phyloP scores from a whole-genome alignment of 1,284 basidiomycete species.

The Sutorius eximius region DNA sequence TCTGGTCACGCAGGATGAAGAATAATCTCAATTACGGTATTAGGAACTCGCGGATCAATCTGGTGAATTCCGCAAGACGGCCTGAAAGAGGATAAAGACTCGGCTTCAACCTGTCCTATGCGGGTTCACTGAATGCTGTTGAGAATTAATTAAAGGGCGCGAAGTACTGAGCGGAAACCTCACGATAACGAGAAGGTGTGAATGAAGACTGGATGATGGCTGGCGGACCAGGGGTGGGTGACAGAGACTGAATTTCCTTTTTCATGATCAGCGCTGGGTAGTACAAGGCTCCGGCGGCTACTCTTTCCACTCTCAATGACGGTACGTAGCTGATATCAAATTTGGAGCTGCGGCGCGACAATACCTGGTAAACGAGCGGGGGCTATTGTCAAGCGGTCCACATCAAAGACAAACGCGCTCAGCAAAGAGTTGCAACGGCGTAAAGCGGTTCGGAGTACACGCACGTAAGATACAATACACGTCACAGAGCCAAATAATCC shows the following conservation, averaged over 20 bases:
- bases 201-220: conserved; percentile 27
- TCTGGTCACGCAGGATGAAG: conserved; percentile 10
- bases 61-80: conserved; percentile 8
- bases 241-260: conserved; percentile 25
- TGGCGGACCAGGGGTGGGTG: conserved; percentile 34
- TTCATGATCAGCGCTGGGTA: conserved; percentile 31
- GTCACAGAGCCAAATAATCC: conserved; percentile 85
- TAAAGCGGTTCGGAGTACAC: conserved; percentile 25
- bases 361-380: conserved; percentile 6
- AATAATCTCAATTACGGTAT: conserved; percentile 9
- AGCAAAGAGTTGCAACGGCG: conserved; percentile 13
- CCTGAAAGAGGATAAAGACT: conserved; percentile 14
- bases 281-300: conserved; percentile 8
- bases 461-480: conserved; percentile 36
- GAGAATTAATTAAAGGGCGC: conserved; percentile 31
- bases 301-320: conserved; percentile 7
- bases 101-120: conserved; percentile 11
- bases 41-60: conserved; percentile 21
- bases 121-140: conserved; percentile 13
- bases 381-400: conserved; percentile 9
- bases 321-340: conserved; percentile 3
- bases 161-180: conserved; percentile 29
- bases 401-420: conserved; percentile 15
- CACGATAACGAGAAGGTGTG: conserved; percentile 32
- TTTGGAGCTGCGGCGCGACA: conserved; percentile 5